Evolutionary conservation across 192 early-diverging fungal species (phyloP).

Genomic region (Pilaira anomala): DNA sequence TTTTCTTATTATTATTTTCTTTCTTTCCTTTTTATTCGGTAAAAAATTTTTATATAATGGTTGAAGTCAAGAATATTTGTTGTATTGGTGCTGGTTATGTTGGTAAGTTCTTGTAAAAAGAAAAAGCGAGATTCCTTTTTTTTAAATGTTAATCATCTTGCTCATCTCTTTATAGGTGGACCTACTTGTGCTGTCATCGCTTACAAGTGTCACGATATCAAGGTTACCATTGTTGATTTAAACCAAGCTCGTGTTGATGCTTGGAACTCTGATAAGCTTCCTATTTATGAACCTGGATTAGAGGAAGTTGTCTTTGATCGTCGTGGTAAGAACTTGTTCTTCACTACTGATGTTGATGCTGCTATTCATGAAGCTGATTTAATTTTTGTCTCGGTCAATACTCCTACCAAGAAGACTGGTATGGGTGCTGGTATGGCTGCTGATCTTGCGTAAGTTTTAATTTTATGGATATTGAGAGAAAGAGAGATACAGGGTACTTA

Average conservation of each 20-base stretch:
- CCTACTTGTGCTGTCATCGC: conserved; percentile 93
- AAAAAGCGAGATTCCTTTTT: conserved; percentile 18
- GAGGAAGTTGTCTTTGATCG: conserved; percentile 75
- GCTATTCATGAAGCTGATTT: conserved; percentile 79
- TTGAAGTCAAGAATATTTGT: conserved; percentile 67
- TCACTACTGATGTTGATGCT: conserved; percentile 76
- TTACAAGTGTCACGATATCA: conserved; percentile 79
- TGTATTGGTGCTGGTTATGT: conserved; percentile 97
- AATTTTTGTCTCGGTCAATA: conserved; percentile 93
- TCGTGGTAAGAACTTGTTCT: conserved; percentile 83
- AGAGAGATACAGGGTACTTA: too few relatives aligned
- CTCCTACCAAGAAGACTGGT: conserved; percentile 78
- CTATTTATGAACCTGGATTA: conserved; percentile 91
- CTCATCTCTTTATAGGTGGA: conserved; percentile 55
- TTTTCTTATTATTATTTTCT: background rate
- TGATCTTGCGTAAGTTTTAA: conserved; percentile 69
- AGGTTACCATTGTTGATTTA: conserved; percentile 89
- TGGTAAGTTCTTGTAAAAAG: conserved; percentile 51
- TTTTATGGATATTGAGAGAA: conserved; percentile 16
- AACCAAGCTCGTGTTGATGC: conserved; percentile 76
- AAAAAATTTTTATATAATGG: conserved; percentile 10
- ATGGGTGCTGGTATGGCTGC: conserved; percentile 79
- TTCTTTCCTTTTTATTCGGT: conserved; percentile 4
- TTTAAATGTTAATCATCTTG: conserved; percentile 4
- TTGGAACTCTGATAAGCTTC: conserved; percentile 87